Evolutionary conservation across 2,329 filamentous ascomycete species (phyloP).

Genomic region (Chlorencoelia australis): DNA sequence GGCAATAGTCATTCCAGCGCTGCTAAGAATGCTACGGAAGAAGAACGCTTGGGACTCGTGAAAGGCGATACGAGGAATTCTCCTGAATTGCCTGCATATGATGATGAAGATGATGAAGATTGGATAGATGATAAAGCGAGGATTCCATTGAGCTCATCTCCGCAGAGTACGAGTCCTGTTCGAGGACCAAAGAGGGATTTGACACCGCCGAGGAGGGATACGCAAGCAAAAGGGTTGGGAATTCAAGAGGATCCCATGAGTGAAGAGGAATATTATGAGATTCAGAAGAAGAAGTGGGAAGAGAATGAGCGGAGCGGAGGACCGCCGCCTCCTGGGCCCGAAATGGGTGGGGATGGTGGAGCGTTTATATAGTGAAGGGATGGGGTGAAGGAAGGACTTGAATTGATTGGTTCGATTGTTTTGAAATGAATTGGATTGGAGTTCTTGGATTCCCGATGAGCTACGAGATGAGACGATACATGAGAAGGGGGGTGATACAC

Average conservation of each 20-base stretch:
- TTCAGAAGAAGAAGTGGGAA: too few relatives aligned
- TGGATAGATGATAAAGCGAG: slow-evolving; percentile 4
- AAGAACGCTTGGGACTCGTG: slow-evolving; percentile 76
- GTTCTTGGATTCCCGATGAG: too few relatives aligned
- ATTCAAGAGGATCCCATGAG: too few relatives aligned
- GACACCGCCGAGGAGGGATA: neutral
- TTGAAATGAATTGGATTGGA: neutral
- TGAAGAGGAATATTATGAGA: too few relatives aligned
- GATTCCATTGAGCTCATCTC: slow-evolving; percentile 1
- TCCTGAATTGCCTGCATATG: slow-evolving; percentile 12
- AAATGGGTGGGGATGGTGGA: too few relatives aligned
- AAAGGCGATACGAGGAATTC: slow-evolving; percentile 48
- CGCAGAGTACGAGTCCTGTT: neutral
- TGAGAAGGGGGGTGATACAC: too few relatives aligned
- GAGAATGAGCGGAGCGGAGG: too few relatives aligned
- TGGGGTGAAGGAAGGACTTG: neutral
- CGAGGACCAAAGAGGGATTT: neutral
- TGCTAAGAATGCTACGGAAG: slow-evolving; percentile 57
- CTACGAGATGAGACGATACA: too few relatives aligned
- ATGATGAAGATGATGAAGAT: slow-evolving; percentile 18
- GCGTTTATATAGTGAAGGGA: too few relatives aligned
- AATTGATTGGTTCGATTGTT: neutral
- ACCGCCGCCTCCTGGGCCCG: too few relatives aligned
- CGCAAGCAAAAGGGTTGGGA: too few relatives aligned
- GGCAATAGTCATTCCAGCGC: slow-evolving; percentile 29